Evolutionary conservation across 2,329 filamentous ascomycete species (phyloP).

Genomic region (Aureobasidium sp.): DNA sequence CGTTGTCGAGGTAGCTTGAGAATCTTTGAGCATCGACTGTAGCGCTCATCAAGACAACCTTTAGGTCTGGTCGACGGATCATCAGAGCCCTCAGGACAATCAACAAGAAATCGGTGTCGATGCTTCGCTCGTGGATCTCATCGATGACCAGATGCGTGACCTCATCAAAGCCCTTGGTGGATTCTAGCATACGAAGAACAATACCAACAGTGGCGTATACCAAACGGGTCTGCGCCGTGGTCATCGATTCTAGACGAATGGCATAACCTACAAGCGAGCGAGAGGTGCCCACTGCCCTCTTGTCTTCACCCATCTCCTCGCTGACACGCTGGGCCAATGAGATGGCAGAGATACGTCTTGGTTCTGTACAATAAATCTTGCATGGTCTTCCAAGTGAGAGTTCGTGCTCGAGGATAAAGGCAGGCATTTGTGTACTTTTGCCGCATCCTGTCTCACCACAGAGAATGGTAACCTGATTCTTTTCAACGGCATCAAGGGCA

Average conservation of each 20-base stretch:
- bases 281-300: slow-evolving; percentile 70
- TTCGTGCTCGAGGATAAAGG: slow-evolving; percentile 86
- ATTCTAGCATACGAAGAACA: slow-evolving; percentile 96
- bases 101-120: slow-evolving; percentile 92
- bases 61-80: slow-evolving; percentile 68
- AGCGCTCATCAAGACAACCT: slow-evolving; percentile 94
- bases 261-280: slow-evolving; percentile 89
- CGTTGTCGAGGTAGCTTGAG: slow-evolving; percentile 77
- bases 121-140: slow-evolving; percentile 92
- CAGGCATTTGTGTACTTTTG: slow-evolving; percentile 95
- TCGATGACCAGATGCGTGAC: slow-evolving; percentile 94
- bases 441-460: slow-evolving; percentile 96
- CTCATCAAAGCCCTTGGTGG: slow-evolving; percentile 75
- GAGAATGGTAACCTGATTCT: slow-evolving; percentile 81
- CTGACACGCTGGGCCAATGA: slow-evolving; percentile 89
- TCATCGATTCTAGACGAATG: slow-evolving; percentile 85
- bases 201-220: slow-evolving; percentile 87
- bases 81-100: slow-evolving; percentile 85
- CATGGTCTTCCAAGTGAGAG: slow-evolving; percentile 71
- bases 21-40: slow-evolving; percentile 91
- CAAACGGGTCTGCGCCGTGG: slow-evolving; percentile 70
- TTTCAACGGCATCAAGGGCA: slow-evolving; percentile 69
- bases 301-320: slow-evolving; percentile 84
- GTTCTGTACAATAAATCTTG: slow-evolving; percentile 94
- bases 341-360: slow-evolving; percentile 90